Evolutionary conservation across 305 asterid genomes (phyloP), one percentile per base, ranked within the genome.

Genomic region (Ilex paraguariensis): DNA sequence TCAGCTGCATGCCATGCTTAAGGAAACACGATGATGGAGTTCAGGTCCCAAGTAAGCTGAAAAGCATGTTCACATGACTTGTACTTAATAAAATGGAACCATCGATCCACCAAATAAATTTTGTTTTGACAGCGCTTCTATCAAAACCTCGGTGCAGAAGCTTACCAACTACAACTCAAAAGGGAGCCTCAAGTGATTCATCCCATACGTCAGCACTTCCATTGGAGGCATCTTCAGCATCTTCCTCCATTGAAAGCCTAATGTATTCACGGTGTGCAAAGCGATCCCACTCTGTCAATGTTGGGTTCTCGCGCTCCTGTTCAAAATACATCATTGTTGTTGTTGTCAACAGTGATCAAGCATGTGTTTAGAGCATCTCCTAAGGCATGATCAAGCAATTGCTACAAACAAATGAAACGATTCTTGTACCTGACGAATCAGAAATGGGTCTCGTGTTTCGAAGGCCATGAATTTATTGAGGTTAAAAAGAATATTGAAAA

Each of bases 161-260:
- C 95, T 76, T 70, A 87, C 95, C 82, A 63, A 65, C 70, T 65
- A 75, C 70, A 74, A 75, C 73, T 91, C 79, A 92, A 69, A 92
- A 92, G 10, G 98, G 97, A 76, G 98, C 95, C 82, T 92, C 98
- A 63, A 91, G 96, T 16, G 99, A 85, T 76, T 90, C 96, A 77
- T 94, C 99, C 99, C 99, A 94, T 62, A 88, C 95, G 85, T 94
- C 99, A 56, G 97, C 95, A 86, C 99, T 94, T 73, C 98, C 99
- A 68, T 90, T 91, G 56, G 99, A 94, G 73, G 97, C 99, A 75
- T 94, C 99, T 64, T 94, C 99, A 62, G 96, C 96, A 79, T 94
- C 99, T 83, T 94, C 99, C 87, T 94, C 99, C 99, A 94, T 94
- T 13, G 99, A 94, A 52, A 94, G 98, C 84, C 98, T 82, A 67